Evolutionary conservation across 352 stramenopile species (phyloP), one percentile per base, ranked within the genome.

Genomic region (Globisporangium acanthophoron): DNA sequence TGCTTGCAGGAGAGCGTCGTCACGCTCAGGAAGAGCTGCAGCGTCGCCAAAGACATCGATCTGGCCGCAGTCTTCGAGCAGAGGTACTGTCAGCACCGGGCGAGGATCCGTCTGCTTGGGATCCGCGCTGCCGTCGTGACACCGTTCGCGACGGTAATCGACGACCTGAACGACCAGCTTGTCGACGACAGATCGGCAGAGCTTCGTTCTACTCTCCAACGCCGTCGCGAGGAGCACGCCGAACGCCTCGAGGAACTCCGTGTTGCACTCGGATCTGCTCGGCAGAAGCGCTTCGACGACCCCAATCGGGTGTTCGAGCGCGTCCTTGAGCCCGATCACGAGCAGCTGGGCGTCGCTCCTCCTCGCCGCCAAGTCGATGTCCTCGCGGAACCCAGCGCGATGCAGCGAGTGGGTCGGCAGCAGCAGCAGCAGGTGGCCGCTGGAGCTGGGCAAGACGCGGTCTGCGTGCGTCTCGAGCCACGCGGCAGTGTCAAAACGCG

Each of bases 201-300:
- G 41, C 27, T 43, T 12, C 9, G 43, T 12, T 49, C 64, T 44
- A 18, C 47, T 65, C 45, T 64, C 54, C 6, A 70, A 45, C 3
- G 64, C 59, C 4, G 64, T 41, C 18, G 55, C 54, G 3, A 70
- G 43, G 2, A 70, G 45, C 3, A 64, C 31, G 1, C 64, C 50
- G n/a, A 70, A 61, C 18, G 51, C 59, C 31, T 70, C 54, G 21
- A 70, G 11, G 40, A 70, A 64, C 45, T 67, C 64, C 5, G 55
- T 21, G 27, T 46, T 54, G 37, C 9, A 41, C 24, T 37, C 40
- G 13, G 7, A 21, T 2, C 39, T n/a, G 21, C 52, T 33, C 3
- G 55, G 4, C 5, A 71, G 13, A 20, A 71, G 20, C 4, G 60
- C 64, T 46, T 71, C 45, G 31, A 71, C 24, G 1, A 71, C 33